Evolutionary conservation across 2,329 filamentous ascomycete genomes (phyloP), one percentile per base, ranked within the genome.

Genomic region (Pseudocercospora cruenta): DNA sequence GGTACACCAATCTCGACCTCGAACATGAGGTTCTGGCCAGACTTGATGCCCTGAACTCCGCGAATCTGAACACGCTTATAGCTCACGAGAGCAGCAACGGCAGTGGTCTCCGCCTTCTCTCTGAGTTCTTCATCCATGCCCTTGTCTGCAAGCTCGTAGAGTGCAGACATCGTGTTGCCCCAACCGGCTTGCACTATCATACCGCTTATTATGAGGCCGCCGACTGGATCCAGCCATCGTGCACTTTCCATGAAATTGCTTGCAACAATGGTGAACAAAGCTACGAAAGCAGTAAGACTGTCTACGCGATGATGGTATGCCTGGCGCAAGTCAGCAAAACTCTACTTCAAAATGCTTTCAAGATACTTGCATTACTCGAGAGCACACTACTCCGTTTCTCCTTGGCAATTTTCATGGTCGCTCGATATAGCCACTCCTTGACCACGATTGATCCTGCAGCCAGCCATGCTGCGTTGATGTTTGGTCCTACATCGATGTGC

Each of bases 381-480:
- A 99, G 88, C 66, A 99, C 93, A 6, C 94, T 96, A 12, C 94
- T 98, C 77, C 97, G 96, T 78, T 94, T 92, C 80, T 97, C 92
- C 73, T 89, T 89, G 54, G 95, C 95, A 67, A 99, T 88, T 82
- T 97, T 98, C 90, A 98, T 88, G 95, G 94, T 99, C 70, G 94
- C 93, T 83, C 91, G 90, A 78, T 98, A 99, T 26, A 99, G 83
- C 92, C 94, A 99, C 80, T 99, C 95, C 81, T 99, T 99, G 74
- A 98, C 83, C 26, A 93, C 80, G 64, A 99, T 95, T 1, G 93
- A 97, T 21, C 92, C 94, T 47, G 88, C 91, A 39, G 95, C 94
- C 66, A 99, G 82, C 95, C 95, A 99, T 7, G 92, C 94, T 22
- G 95, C 95, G 78, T 98, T 94, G 71, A 99, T 86, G 78, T 92